Conservation (phyloP, 169 alveolate species). For the Cryptosporidium muris region DNA sequence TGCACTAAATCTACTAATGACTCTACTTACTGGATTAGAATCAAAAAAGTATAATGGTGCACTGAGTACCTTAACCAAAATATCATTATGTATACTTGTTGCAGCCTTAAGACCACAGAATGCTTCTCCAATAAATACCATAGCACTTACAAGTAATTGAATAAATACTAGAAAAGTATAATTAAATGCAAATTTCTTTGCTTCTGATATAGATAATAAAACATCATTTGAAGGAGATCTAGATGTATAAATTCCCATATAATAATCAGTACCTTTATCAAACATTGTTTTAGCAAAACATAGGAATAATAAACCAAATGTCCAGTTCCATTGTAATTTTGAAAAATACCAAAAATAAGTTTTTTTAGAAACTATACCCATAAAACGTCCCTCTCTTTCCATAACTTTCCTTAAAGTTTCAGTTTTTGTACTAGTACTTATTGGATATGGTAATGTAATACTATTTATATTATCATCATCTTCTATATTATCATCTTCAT, state of each 20-base stretch:
- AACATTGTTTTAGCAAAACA: slow-evolving; percentile 47
- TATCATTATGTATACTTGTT: slow-evolving; percentile 47
- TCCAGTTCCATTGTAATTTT: slow-evolving; percentile 63
- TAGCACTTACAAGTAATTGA: slow-evolving; percentile 39
- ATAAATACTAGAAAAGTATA: slow-evolving; percentile 12
- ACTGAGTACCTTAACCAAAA: slow-evolving; percentile 65
- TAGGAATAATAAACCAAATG: slow-evolving; percentile 13
- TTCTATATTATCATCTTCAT: neutral
- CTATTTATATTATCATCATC: neutral
- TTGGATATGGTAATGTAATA: neutral
- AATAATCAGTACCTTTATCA: slow-evolving; percentile 69
- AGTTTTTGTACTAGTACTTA: slow-evolving; percentile 4
- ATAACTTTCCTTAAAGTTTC: slow-evolving; percentile 51
- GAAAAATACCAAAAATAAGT: slow-evolving; percentile 66
- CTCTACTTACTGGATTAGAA: slow-evolving; percentile 78
- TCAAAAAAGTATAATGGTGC: slow-evolving; percentile 81
- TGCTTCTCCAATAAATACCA: slow-evolving; percentile 71
- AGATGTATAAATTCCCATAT: slow-evolving; percentile 61
- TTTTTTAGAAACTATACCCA: slow-evolving; percentile 39
- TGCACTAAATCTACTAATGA: slow-evolving; percentile 78
- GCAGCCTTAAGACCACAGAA: slow-evolving; percentile 73
- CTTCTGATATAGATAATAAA: slow-evolving; percentile 35
- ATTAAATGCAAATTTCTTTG: slow-evolving; percentile 21
- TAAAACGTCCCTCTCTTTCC: slow-evolving; percentile 64
- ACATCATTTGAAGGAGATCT: slow-evolving; percentile 23